A percentile compares a stretch with the other conserved stretches of the same genome.
These are phyloP conservation scores for Choanephora cucurbitarum DNA, from an alignment of 371 early-diverging fungal species.

Conservation along the genomic window DNA sequence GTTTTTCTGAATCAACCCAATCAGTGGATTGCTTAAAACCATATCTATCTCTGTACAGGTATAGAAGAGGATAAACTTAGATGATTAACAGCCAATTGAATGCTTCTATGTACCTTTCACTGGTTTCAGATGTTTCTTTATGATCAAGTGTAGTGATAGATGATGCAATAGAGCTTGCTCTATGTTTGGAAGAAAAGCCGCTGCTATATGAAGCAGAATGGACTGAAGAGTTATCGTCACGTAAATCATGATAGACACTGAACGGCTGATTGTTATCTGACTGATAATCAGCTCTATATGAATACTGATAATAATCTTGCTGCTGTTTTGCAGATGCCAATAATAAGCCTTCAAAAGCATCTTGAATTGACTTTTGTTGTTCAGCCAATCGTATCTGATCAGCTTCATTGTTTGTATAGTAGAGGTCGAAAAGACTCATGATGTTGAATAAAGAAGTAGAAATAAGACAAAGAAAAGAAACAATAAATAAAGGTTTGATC, in stretches of 20 bases:
- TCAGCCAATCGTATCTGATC: constrained; percentile 16
- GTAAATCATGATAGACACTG: no score
- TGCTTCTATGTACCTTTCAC: background rate
- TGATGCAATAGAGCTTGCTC: background rate
- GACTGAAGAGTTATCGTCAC: background rate
- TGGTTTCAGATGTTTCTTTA: background rate
- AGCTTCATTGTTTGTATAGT: constrained; percentile 11
- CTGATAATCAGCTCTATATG: background rate
- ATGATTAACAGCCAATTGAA: background rate
- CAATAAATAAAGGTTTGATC: no score
- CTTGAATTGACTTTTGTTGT: constrained; percentile 18
- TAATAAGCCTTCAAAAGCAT: constrained; percentile 20
- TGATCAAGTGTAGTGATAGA: background rate
- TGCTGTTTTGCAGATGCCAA: constrained; percentile 10
- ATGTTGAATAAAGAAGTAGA: background rate
- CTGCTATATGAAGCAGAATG: background rate
- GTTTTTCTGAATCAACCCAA: constrained; percentile 50
- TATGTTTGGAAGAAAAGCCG: background rate
- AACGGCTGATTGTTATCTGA: no score
- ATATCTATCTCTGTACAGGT: constrained; percentile 52
- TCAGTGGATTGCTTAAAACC: constrained; percentile 65
- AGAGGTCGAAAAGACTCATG: constrained; percentile 29
- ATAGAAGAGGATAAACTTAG: background rate
- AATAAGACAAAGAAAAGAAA: no score
- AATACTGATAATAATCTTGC: constrained; percentile 5